These are phyloP conservation scores for Wickerhamiella lipophila DNA, from an alignment of 805 yeast genomes.

Conservation along the genomic window DNA sequence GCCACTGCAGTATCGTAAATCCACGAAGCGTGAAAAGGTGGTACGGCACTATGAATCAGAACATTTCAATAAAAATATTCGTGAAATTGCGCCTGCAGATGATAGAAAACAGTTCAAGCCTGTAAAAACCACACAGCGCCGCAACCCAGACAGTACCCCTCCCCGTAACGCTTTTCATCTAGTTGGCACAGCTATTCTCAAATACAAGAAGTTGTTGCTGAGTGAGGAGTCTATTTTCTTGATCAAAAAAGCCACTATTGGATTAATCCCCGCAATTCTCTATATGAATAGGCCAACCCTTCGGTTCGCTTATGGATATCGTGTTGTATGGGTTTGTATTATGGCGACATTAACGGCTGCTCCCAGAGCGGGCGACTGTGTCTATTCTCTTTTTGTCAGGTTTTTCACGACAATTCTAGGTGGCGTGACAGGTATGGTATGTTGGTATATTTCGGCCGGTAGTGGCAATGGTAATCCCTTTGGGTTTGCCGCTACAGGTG, in stretches of 20 bases:
- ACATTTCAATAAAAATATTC: background rate
- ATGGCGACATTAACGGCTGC: constrained; percentile 25
- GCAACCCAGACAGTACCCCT: constrained; percentile 27
- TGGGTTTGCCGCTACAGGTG: constrained; percentile 26
- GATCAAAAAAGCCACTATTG: background rate
- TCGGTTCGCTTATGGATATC: constrained; percentile 19
- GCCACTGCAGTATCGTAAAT: constrained; percentile 11
- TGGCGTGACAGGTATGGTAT: constrained; percentile 26
- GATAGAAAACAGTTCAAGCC: constrained; percentile 1
- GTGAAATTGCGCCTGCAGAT: background rate
- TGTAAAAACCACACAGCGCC: constrained; percentile 13
- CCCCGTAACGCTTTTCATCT: constrained; percentile 23
- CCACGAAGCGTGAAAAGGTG: constrained; percentile 1
- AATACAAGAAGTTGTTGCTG: background rate
- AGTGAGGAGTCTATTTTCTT: background rate
- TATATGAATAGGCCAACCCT: constrained; percentile 22
- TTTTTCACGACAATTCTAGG: constrained; percentile 25
- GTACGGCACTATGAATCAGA: background rate
- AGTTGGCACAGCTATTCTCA: constrained; percentile 15
- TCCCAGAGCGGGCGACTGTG: constrained; percentile 27
- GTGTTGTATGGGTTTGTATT: constrained; percentile 27
- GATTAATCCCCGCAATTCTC: constrained; percentile 19
- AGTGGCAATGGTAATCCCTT: constrained; percentile 27
- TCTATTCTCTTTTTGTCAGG: constrained; percentile 23
- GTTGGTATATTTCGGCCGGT: constrained; percentile 26